A percentile compares a stretch with the other conserved stretches of the same genome.
These are phyloP conservation scores for Calocybe gambosa DNA, from an alignment of 1,284 basidiomycete genomes.

Conservation along the genomic window DNA sequence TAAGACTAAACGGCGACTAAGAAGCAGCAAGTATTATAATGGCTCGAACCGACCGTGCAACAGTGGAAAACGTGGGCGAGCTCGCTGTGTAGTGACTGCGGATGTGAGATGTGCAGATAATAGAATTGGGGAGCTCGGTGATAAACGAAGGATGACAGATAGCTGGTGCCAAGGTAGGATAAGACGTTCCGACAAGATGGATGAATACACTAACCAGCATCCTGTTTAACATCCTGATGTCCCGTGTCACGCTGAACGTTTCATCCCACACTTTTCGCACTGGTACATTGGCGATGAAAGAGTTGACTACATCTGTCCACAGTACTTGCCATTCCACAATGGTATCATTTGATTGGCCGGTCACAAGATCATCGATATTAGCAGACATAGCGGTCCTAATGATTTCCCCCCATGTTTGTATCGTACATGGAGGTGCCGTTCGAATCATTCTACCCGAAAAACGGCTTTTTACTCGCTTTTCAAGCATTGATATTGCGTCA, in stretches of 20 bases:
- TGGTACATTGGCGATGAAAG: conserved; percentile 43
- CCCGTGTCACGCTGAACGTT: conserved; percentile 60
- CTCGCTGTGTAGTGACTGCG: conserved; percentile 46
- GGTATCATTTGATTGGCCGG: conserved; percentile 17
- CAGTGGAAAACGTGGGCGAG: conserved; percentile 41
- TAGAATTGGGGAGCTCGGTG: conserved; percentile 46
- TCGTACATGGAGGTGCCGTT: conserved; percentile 51
- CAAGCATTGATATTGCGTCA: conserved; percentile 83
- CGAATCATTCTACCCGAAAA: conserved; percentile 89
- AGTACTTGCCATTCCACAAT: conserved; percentile 39
- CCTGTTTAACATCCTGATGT: conserved; percentile 58
- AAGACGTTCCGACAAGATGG: not conserved
- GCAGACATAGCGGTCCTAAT: conserved; percentile 39
- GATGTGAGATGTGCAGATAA: conserved; percentile 33
- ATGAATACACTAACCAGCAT: conserved; percentile 51
- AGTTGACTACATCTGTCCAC: conserved; percentile 59
- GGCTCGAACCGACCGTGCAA: conserved; percentile 41
- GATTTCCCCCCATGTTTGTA: conserved; percentile 49
- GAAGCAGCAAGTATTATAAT: conserved; percentile 1
- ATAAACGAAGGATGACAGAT: conserved; percentile 40
- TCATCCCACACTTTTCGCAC: conserved; percentile 46
- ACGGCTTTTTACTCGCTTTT: conserved; percentile 93
- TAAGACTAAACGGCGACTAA: conserved; percentile 37
- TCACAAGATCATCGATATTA: conserved; percentile 15
- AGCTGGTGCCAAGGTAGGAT: conserved; percentile 34